Evolutionary conservation across 2,329 filamentous ascomycete species (phyloP), one percentile per base, ranked within the genome.

Genomic region (Aspergillus hiratsukae): DNA sequence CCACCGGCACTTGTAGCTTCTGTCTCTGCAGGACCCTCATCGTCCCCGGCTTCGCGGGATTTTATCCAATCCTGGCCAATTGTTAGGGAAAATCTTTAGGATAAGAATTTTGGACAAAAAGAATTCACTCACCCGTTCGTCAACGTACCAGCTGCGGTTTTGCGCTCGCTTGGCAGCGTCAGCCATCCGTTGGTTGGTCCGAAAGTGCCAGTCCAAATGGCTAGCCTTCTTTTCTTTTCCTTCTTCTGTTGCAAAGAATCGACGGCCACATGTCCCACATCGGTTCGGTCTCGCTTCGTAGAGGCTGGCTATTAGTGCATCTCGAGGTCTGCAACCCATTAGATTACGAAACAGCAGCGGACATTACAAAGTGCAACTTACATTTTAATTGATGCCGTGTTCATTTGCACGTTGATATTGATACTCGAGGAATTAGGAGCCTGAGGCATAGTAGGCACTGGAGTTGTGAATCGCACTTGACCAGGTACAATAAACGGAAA

Each of bases 181-280:
- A 2, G 87, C 86, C 75, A 95, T 90, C 48, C 91, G 87, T 67
- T 92, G 89, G 68, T 97, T 93, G 25, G 93, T 92, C 55, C 88
- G 87, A 77, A 99, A 99, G 74, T 99, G 94, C 94, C 94, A 99
- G 75, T 99, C 94, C 80, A 99, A 87, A 71, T 99, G 94, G 3
- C 88, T 86, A 25, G 87, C 90, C 77, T 97, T 97, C 78, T 89
- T 89, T 69, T 87, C 87, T 66, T 86, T 89, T 11, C 93, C 93
- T 61, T 89, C 86, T 11, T 87, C 84, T 50, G 90, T 89, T 4
- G 84, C 83, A 53, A 83, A 83, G 72, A 99, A 99, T 2, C 94
- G 87, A 58, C 92, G 85, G 25, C 93, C 94, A 70, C 94, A 99
- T 57, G 93, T 93, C 11, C 88, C 90, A 72, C 94, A 99, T 55